Evolutionary conservation across 2,329 filamentous ascomycete genomes (phyloP).

Genomic region (Spiromastix sp.): DNA sequence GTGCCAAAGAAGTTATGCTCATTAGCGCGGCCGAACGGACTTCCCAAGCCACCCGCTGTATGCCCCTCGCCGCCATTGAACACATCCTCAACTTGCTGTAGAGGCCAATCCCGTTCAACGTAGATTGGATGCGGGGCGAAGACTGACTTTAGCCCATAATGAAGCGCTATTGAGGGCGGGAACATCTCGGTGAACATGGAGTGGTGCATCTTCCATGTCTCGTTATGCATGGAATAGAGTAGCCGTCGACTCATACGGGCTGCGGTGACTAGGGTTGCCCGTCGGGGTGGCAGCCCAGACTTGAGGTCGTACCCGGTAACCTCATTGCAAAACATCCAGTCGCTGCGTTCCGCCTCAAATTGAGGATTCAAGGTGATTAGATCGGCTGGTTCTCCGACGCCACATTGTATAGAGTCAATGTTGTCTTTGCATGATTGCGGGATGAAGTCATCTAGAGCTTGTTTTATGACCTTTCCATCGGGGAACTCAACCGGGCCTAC

Average conservation of each 20-base stretch:
- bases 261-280: constrained; percentile 69
- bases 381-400: constrained; percentile 65
- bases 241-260: constrained; percentile 62
- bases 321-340: constrained; percentile 45
- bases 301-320: constrained; percentile 34
- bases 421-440: constrained; percentile 51
- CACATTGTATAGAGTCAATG: constrained; percentile 68
- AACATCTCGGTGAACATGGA: constrained; percentile 77
- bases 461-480: constrained; percentile 44
- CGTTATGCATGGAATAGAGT: constrained; percentile 66
- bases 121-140: constrained; percentile 71
- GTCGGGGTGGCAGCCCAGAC: constrained; percentile 57
- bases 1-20: constrained; percentile 23
- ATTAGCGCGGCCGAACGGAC: constrained; percentile 24
- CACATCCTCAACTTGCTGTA: constrained; percentile 18
- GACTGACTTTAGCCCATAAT: constrained; percentile 70
- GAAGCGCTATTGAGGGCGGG: constrained; percentile 59
- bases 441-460: constrained; percentile 54
- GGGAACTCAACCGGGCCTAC: constrained; percentile 57
- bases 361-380: constrained; percentile 68
- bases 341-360: constrained; percentile 62
- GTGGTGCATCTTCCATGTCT: constrained; percentile 62
- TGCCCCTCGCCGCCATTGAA: constrained; percentile 25
- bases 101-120: constrained; percentile 61
- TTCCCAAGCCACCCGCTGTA: constrained; percentile 22